Percentiles rank a stretch among this genome's conserved stretches.
Evolutionary conservation across 148 eudicot species (phyloP).

Genomic region (Diospyros kaki): DNA sequence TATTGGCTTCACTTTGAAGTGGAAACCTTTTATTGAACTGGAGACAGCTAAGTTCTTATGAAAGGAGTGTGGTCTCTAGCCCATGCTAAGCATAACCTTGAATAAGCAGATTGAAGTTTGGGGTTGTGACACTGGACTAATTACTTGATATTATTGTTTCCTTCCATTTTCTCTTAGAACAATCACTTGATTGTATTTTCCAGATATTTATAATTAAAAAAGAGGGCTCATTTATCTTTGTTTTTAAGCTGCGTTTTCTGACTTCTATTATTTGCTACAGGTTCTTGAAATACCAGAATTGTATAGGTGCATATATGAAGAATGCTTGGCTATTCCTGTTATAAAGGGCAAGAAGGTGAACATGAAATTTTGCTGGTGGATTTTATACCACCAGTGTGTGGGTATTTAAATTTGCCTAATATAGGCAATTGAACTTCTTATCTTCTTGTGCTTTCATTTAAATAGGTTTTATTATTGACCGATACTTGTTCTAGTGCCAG

Average conservation of each 20-base stretch:
- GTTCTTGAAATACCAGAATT: slow-evolving; percentile 65
- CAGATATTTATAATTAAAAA: too few species aligned
- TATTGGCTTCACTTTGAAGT: too few species aligned
- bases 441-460: background rate
- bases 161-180: too few species aligned
- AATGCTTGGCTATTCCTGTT: slow-evolving; percentile 84
- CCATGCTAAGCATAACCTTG: too few species aligned
- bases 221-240: too few species aligned
- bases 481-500: slow-evolving; percentile 22
- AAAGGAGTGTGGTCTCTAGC: too few species aligned
- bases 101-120: too few species aligned
- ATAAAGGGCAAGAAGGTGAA: slow-evolving; percentile 86
- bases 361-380: slow-evolving; percentile 96
- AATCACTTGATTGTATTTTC: too few species aligned
- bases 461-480: background rate
- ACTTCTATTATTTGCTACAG: slow-evolving; percentile 20
- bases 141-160: too few species aligned
- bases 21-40: too few species aligned
- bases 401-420: slow-evolving; percentile 26
- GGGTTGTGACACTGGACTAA: too few species aligned
- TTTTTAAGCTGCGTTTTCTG: background rate
- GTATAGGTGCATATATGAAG: slow-evolving; percentile 83
- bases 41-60: too few species aligned
- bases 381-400: slow-evolving; percentile 87
- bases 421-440: background rate